Conservation (phyloP, 75 land plant genomes). For the Adiantum capillusveneris region DNA sequence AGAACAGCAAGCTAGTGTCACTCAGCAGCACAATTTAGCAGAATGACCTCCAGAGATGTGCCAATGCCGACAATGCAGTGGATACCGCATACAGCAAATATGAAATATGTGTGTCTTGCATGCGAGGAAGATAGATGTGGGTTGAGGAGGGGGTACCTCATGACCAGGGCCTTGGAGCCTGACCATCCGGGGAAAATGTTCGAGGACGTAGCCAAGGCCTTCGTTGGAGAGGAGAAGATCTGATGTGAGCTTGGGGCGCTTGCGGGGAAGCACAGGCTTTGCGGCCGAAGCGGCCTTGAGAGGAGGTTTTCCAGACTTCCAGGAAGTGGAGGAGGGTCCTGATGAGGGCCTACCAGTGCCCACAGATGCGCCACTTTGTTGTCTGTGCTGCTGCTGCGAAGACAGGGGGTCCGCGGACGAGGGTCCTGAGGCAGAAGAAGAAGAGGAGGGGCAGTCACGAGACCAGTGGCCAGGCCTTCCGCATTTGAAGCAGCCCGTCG, state of each 20-base stretch:
- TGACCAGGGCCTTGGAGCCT: slow-evolving; percentile 74
- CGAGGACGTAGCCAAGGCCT: no score
- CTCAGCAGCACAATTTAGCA: no score
- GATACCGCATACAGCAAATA: no score
- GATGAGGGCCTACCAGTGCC: background rate
- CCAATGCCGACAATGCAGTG: no score
- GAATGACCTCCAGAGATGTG: no score
- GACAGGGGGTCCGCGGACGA: background rate
- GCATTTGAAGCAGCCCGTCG: slow-evolving; percentile 97
- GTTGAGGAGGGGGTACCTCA: slow-evolving; percentile 42
- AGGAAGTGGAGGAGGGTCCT: slow-evolving; percentile 1
- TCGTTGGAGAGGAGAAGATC: no score
- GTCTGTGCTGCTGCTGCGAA: background rate
- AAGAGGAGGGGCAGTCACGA: slow-evolving; percentile 76
- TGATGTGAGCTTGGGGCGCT: no score
- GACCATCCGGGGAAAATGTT: slow-evolving; percentile 19
- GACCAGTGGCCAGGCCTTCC: slow-evolving; percentile 97
- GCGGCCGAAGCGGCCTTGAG: background rate
- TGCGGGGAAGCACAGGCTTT: no score
- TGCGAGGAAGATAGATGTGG: background rate
- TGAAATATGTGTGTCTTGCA: no score
- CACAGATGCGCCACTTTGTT: background rate
- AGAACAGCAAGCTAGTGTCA: no score
- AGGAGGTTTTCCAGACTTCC: slow-evolving; percentile 4
- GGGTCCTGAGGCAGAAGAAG: slow-evolving; percentile 13